Percentiles rank a stretch among this genome's conserved stretches.
These are phyloP conservation scores for Lithospermum erythrorhizon DNA, from an alignment of 257 asterid species.

Conservation along the genomic window DNA sequence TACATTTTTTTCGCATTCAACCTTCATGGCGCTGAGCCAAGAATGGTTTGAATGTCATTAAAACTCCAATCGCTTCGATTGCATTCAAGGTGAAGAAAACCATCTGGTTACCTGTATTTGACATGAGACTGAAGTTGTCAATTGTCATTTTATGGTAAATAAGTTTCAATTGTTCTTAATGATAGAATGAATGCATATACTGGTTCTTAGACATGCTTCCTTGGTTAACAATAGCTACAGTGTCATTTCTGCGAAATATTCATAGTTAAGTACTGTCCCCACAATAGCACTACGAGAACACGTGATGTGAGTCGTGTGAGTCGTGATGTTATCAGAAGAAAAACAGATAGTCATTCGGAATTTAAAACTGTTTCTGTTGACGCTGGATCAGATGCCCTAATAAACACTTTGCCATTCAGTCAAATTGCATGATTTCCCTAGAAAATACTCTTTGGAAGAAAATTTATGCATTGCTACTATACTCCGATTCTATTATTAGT, in stretches of 20 bases:
- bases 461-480: neutral
- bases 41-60: slow-evolving; percentile 24
- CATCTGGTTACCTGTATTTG: slow-evolving; percentile 21
- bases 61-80: slow-evolving; percentile 20
- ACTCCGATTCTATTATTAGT: neutral
- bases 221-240: too few relatives aligned
- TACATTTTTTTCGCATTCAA: too few relatives aligned
- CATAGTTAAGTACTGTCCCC: too few relatives aligned
- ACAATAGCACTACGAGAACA: too few relatives aligned
- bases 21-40: slow-evolving; percentile 5
- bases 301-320: too few relatives aligned
- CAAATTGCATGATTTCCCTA: too few relatives aligned
- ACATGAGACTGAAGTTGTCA: neutral
- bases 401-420: too few relatives aligned
- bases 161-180: neutral
- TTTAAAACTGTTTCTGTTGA: too few relatives aligned
- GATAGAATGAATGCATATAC: neutral
- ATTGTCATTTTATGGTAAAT: neutral
- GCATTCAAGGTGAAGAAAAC: slow-evolving; percentile 29
- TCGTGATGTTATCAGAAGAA: too few relatives aligned
- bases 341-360: neutral
- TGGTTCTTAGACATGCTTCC: neutral
- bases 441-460: neutral
- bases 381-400: too few relatives aligned
- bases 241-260: too few relatives aligned